Evolutionary conservation across 202 grass and related monocot species (phyloP), one percentile per base, ranked within the genome.

Genomic region (Tripidium arundinaceum): DNA sequence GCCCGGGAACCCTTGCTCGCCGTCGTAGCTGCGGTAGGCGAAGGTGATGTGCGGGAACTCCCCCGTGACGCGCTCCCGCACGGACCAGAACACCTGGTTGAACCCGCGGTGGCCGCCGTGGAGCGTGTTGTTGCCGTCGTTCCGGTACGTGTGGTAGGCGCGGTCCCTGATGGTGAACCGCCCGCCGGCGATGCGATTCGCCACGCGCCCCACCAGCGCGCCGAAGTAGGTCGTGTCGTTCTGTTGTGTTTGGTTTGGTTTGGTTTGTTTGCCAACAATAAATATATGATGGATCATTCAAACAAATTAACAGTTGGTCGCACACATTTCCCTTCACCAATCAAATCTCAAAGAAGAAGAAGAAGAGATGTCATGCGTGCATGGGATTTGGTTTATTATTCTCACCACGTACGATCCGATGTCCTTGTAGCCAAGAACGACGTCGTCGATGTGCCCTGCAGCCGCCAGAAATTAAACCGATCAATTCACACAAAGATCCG

Each of bases 51-150:
- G 86, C 27, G 95, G 92, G 31, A 90, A 94, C 3, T 86, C 82
- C 14, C 92, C 90, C 3, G 82, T 72, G 8, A 80, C 92, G 47
- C 77, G 84, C 79, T 94, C 95, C 50, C 84, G 84, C 0, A 94
- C 92, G 0, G 77, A 41, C 90, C 95, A 98, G 84, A 94, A 89
- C 22, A 98, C 95, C 64, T 81, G 87, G 81, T 71, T 89, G 79
- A 90, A 98, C 16, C 92, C 95, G 77, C 87, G 93, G 71, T 93
- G 91, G 8, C 95, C 95, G 82, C 95, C 94, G 46, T 98, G 91
- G n/a, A 94, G 91, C 34, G 89, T 86, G 81, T 86, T 92, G 39
- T 94, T 89, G 60, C 91, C 94, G 40, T 92, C 83, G 71, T 98
- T 98, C 21, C 9, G 36, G 81, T 79, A 89, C 2, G 93, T 84